phyloP scores from a whole-genome alignment of 768 basidiomycete genomes.

The Coprinopsis cinerea region DNA sequence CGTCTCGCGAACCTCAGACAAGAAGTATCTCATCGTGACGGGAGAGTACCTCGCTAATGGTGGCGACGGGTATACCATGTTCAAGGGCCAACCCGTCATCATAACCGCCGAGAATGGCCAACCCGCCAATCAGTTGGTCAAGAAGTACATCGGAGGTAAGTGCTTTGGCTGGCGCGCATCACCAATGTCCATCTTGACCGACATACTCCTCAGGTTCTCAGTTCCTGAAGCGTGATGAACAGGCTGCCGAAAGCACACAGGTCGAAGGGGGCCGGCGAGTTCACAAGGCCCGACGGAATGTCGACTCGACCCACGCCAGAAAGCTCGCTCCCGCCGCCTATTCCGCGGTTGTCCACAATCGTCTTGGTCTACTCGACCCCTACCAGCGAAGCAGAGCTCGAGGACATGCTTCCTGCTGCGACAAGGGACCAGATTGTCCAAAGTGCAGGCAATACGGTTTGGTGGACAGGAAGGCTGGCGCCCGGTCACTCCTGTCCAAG shows the following conservation, averaged over 20 bases:
- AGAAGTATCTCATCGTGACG: background rate
- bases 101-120: constrained; percentile 81
- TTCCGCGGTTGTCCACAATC: background rate
- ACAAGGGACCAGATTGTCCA: background rate
- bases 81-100: constrained; percentile 60
- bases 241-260: background rate
- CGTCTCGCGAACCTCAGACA: background rate
- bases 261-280: background rate
- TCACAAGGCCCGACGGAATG: background rate
- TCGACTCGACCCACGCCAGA: background rate
- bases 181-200: too few relatives aligned
- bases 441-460: background rate
- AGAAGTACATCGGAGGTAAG: constrained; percentile 80
- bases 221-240: background rate
- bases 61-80: constrained; percentile 9
- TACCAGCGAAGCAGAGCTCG: background rate
- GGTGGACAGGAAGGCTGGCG: background rate
- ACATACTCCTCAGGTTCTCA: background rate
- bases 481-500: background rate
- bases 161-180: too few relatives aligned
- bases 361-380: background rate
- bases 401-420: background rate
- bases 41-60: background rate
- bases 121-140: constrained; percentile 69
- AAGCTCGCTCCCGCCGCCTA: background rate